Conservation (phyloP, 495 filamentous ascomycete genomes). For the Ascobolus immersus region DNA sequence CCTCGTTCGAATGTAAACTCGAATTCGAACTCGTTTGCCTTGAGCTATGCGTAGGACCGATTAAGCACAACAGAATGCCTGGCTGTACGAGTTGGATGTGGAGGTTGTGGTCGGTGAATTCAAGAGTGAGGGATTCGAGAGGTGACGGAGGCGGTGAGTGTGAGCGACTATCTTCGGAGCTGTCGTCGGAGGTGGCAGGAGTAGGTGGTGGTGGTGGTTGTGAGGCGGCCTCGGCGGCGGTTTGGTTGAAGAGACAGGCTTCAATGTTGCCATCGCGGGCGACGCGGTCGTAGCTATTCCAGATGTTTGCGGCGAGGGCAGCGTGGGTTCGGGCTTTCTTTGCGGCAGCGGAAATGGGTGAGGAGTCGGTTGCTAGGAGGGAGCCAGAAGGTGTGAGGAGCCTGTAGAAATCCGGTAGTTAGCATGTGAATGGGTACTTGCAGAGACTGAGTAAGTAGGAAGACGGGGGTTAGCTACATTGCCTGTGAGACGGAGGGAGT, state of each 20-base stretch:
- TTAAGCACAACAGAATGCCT: constrained; percentile 15
- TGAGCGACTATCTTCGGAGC: background rate
- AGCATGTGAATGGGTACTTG: background rate
- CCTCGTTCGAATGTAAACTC: constrained; percentile 13
- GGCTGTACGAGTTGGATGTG: constrained; percentile 15
- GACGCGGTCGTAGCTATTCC: constrained; percentile 13
- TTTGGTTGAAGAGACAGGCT: too few relatives aligned
- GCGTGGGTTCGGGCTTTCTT: constrained; percentile 16
- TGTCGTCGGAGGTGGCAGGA: background rate
- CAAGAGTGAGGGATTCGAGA: constrained; percentile 16
- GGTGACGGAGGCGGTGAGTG: background rate
- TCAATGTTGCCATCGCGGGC: constrained; percentile 11
- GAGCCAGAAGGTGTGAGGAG: constrained; percentile 15
- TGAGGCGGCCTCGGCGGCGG: too few relatives aligned
- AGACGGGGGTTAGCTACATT: constrained; percentile 5
- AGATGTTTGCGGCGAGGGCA: constrained; percentile 15
- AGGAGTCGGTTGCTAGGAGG: constrained; percentile 15
- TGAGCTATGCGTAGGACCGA: constrained; percentile 11
- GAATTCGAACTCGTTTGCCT: constrained; percentile 6
- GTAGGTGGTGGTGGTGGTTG: constrained; percentile 7
- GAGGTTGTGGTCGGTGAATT: constrained; percentile 15
- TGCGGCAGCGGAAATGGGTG: constrained; percentile 13
- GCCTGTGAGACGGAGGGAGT: constrained; percentile 13
- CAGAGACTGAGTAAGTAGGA: background rate
- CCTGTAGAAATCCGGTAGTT: constrained; percentile 1